Conservation (phyloP, 2,329 filamentous ascomycete species). For the Penicillium digitatum region DNA sequence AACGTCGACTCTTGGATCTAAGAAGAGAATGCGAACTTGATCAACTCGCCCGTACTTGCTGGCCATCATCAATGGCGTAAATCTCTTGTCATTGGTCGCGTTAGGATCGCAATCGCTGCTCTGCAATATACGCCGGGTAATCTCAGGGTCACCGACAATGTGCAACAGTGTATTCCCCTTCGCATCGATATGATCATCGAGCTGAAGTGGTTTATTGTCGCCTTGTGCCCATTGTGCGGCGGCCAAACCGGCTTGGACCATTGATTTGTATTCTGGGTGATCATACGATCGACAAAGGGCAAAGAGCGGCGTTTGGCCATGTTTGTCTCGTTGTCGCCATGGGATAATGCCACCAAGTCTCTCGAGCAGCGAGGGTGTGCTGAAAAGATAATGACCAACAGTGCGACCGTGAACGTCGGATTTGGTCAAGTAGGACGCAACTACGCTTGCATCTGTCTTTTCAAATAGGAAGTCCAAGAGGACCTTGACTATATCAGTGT, state of each 20-base stretch:
- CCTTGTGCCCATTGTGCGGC: conserved; percentile 70
- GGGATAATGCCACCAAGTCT: conserved; percentile 73
- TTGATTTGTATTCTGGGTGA: conserved; percentile 75
- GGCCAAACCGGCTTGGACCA: conserved; percentile 78
- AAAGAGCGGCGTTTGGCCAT: conserved; percentile 96
- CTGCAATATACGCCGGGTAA: conserved; percentile 71
- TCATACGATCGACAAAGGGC: conserved; percentile 94
- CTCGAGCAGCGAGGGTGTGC: conserved; percentile 74
- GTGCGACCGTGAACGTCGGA: conserved; percentile 85
- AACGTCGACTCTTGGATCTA: conserved; percentile 81
- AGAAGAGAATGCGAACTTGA: conserved; percentile 82
- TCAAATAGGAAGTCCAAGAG: conserved; percentile 68
- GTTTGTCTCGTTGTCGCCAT: conserved; percentile 89
- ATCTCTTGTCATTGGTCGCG: conserved; percentile 88
- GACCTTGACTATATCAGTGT: conserved; percentile 68
- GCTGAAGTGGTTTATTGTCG: conserved; percentile 73
- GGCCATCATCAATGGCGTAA: conserved; percentile 94
- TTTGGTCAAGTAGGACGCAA: conserved; percentile 65
- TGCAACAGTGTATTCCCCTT: conserved; percentile 96
- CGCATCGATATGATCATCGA: conserved; percentile 86
- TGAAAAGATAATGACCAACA: conserved; percentile 92
- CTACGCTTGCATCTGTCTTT: conserved; percentile 51
- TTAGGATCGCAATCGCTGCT: conserved; percentile 94
- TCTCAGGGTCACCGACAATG: conserved; percentile 79
- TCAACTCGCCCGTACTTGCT: conserved; percentile 97